Evolutionary conservation across 768 basidiomycete genomes (phyloP).

Genomic region (Xerocomellus dryophilus): DNA sequence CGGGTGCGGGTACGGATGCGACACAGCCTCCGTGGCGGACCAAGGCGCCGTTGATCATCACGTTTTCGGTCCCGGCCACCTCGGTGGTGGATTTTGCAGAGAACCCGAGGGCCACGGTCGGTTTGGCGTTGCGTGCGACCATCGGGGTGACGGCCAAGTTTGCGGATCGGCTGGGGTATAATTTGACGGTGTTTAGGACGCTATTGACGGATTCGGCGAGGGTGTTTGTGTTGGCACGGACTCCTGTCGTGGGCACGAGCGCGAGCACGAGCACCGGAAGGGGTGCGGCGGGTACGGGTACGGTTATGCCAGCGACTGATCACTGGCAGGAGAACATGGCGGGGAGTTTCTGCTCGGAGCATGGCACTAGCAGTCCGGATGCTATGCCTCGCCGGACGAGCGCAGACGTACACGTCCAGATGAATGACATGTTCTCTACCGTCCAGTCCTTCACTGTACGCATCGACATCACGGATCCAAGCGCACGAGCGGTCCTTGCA

Average conservation of each 20-base stretch:
- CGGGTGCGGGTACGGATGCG: not conserved
- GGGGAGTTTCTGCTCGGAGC: not conserved
- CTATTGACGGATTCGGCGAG: conserved; percentile 6
- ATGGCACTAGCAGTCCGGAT: not conserved
- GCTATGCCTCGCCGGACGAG: not conserved
- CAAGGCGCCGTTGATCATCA: conserved; percentile 20
- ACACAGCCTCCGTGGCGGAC: conserved; percentile 14
- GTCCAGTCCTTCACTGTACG: conserved; percentile 14
- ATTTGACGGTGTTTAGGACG: conserved; percentile 19
- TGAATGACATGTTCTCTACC: conserved; percentile 6
- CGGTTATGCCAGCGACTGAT: not conserved
- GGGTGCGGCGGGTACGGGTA: not conserved
- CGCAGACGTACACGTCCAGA: conserved; percentile 9
- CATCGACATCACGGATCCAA: conserved; percentile 21
- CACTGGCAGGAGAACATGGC: conserved; percentile 3
- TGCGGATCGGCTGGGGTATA: conserved; percentile 5
- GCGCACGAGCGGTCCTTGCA: conserved; percentile 12
- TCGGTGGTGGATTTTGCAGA: conserved; percentile 10
- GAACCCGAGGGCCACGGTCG: conserved; percentile 11
- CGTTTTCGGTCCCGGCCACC: conserved; percentile 14
- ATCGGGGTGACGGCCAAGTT: conserved; percentile 6
- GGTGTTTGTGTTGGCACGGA: conserved; percentile 19
- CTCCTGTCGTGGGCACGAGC: conserved; percentile 9
- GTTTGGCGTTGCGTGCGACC: conserved; percentile 16
- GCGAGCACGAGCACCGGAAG: not conserved